Percentiles rank a stretch among this genome's conserved stretches.
phyloP scores from a whole-genome alignment of 2,329 filamentous ascomycete species.

The Ceratocystis variospora region DNA sequence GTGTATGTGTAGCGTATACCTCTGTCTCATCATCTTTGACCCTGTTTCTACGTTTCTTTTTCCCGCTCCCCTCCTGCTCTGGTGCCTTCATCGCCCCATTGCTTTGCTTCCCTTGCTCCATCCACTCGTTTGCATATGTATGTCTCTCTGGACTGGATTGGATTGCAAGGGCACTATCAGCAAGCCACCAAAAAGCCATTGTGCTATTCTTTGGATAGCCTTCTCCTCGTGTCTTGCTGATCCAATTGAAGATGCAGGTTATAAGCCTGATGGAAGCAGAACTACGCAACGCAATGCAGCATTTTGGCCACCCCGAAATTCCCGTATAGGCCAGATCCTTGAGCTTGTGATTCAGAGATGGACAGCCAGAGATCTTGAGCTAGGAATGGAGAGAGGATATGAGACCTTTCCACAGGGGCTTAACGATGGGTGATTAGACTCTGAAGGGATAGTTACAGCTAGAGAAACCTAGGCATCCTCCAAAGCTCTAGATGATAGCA shows the following conservation, averaged over 20 bases:
- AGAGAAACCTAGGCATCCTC: background rate
- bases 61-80: background rate
- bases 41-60: background rate
- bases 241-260: background rate
- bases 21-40: constrained; percentile 1
- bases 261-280: background rate
- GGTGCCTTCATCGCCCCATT: background rate
- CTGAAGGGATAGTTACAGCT: background rate
- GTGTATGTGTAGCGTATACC: background rate
- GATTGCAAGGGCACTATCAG: constrained; percentile 8
- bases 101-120: background rate
- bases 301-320: background rate
- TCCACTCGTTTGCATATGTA: background rate
- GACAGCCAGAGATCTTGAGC: background rate
- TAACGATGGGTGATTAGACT: background rate
- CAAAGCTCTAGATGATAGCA: background rate
- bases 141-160: constrained; percentile 1
- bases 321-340: background rate
- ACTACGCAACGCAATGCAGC: background rate
- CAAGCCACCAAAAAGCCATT: background rate
- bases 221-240: background rate
- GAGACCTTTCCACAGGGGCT: constrained; percentile 1
- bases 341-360: background rate
- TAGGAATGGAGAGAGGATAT: background rate
- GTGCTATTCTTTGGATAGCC: background rate